Evolutionary conservation across 441 rosid genomes (phyloP), one percentile per base, ranked within the genome.

Genomic region (Pelargonium fulgidum): DNA sequence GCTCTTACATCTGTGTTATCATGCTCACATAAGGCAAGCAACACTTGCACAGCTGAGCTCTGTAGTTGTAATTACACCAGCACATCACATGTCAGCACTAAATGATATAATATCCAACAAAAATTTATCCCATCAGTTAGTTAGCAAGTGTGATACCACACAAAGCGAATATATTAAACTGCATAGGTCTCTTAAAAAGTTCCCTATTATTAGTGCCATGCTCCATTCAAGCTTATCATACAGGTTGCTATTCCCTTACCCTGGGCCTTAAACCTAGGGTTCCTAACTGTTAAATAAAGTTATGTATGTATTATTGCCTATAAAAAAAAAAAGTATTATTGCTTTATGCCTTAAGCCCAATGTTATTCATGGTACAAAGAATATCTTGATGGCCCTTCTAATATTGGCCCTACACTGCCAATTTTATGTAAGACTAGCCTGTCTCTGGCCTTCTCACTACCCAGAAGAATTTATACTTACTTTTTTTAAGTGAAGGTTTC

Each of bases 1-100:
- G 74, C 75, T 70, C 87, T 83, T 22, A 85, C 85, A 67, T 70
- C 70, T 64, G 68, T 64, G 66, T 70, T 61, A 29, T 76, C 82
- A 11, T 42, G 71, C 79, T 81, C 84, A 44, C 85, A 87, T 64
- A 85, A 73, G 75, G 69, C 86, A 67, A 76, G 76, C 78, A 87
- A 77, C 26, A 80, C 76, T 77, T 77, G 85, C 73, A 87, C 56
- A 22, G 87, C 87, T 41, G 85, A 77, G 68, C 79, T 77, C 91
- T 87, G 84, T 65, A 42, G 52, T 69, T 26, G 14, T 39, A 62
- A 80, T 62, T 59, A 63, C 75, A 69, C 50, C 45, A 78, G 66
- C 59, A 52, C 8, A 52, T 52, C 17, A 52, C 17, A 16, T n/a
- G 59, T 52, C 19, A 52, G 59, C 59, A 14, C 16, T 13, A 4